A percentile compares a stretch with the other conserved stretches of the same genome.
phyloP scores from a whole-genome alignment of 2,329 filamentous ascomycete genomes.

The Ophiostoma triangulosporum region DNA sequence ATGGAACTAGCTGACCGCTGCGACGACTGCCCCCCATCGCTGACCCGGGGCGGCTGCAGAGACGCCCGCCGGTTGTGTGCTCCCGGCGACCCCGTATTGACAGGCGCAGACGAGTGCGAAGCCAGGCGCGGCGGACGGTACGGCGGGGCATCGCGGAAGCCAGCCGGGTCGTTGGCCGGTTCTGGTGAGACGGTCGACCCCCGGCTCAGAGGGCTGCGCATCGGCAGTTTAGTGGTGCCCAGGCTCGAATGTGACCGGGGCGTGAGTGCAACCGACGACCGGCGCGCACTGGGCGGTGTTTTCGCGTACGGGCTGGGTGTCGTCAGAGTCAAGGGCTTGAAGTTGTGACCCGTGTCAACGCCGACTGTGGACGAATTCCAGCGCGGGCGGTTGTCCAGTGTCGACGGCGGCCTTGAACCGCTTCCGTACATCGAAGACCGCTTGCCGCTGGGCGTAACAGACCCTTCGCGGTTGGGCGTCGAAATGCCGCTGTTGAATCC shows the following conservation, averaged over 20 bases:
- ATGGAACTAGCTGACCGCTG: constrained; percentile 44
- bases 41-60: constrained; percentile 32
- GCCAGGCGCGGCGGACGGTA: constrained; percentile 32
- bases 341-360: constrained; percentile 54
- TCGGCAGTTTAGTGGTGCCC: constrained; percentile 36
- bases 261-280: constrained; percentile 30
- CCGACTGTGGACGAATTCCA: constrained; percentile 59
- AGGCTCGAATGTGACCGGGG: constrained; percentile 14
- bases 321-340: constrained; percentile 47
- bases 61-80: constrained; percentile 35
- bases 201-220: constrained; percentile 35
- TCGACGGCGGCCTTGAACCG: constrained; percentile 22
- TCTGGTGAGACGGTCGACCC: constrained; percentile 35
- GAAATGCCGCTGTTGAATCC: constrained; percentile 9
- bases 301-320: constrained; percentile 45
- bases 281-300: constrained; percentile 26
- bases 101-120: constrained; percentile 30
- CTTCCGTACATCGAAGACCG: constrained; percentile 10
- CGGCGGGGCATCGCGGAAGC: constrained; percentile 38
- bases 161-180: constrained; percentile 23
- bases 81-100: constrained; percentile 15
- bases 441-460: constrained; percentile 34
- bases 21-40: constrained; percentile 13
- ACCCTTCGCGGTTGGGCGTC: constrained; percentile 26
- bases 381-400: constrained; percentile 45